phyloP scores from a whole-genome alignment of 2,329 filamentous ascomycete genomes.

The Phaeosphaeria sp. region DNA sequence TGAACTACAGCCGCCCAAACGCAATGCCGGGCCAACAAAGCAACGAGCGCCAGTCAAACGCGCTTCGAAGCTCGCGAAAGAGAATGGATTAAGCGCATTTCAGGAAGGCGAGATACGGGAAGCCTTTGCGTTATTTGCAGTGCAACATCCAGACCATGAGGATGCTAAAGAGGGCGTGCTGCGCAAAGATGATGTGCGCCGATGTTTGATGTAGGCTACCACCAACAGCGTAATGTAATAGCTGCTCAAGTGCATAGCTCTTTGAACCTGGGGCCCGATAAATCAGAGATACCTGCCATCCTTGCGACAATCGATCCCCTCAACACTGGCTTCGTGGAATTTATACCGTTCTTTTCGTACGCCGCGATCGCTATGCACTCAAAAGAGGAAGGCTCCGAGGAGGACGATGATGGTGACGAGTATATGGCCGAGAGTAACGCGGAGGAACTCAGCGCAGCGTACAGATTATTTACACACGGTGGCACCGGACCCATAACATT shows the following conservation, averaged over 20 bases:
- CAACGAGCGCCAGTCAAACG: constrained; percentile 51
- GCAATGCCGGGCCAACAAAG: constrained; percentile 30
- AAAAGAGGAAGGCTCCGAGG: constrained; percentile 40
- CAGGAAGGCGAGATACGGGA: constrained; percentile 92
- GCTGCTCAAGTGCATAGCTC: constrained; percentile 61
- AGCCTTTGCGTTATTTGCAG: constrained; percentile 80
- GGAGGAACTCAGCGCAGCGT: constrained; percentile 81
- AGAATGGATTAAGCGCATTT: constrained; percentile 81
- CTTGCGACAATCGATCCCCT: constrained; percentile 84
- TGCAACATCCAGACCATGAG: constrained; percentile 60
- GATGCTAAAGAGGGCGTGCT: constrained; percentile 67
- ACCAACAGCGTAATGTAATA: background rate
- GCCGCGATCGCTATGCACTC: constrained; percentile 82
- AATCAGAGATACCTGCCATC: constrained; percentile 76
- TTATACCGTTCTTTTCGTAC: constrained; percentile 83
- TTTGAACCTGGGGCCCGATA: constrained; percentile 73
- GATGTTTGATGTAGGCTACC: constrained; percentile 58
- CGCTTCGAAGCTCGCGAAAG: constrained; percentile 88
- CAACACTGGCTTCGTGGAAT: constrained; percentile 76
- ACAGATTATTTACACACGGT: constrained; percentile 73
- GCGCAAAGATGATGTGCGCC: constrained; percentile 53
- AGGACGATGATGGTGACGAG: constrained; percentile 51
- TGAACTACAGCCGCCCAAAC: constrained; percentile 35
- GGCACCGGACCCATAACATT: constrained; percentile 74
- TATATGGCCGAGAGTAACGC: constrained; percentile 47